Percentiles rank a stretch among this genome's conserved stretches.
Evolutionary conservation across 2,329 filamentous ascomycete genomes (phyloP).

Genomic region (Venturia effusa): DNA sequence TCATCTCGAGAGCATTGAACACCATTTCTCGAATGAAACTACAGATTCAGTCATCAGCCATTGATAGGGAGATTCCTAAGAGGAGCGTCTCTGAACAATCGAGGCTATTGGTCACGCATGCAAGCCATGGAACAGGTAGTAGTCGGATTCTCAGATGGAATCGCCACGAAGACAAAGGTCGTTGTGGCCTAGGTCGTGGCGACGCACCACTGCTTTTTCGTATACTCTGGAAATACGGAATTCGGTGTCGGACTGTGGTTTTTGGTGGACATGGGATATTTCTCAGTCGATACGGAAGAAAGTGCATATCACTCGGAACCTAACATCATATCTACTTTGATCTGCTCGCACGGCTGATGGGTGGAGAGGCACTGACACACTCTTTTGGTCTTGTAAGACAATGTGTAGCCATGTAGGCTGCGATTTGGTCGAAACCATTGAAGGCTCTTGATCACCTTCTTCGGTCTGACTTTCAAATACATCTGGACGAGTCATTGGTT

Average conservation of each 20-base stretch:
- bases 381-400: slow-evolving; percentile 28
- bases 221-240: slow-evolving; percentile 52
- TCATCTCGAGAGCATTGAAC: slow-evolving; percentile 45
- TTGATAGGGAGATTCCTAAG: slow-evolving; percentile 79
- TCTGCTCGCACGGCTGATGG: slow-evolving; percentile 9
- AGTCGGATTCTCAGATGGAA: slow-evolving; percentile 16
- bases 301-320: slow-evolving; percentile 52
- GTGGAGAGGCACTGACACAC: background rate
- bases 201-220: slow-evolving; percentile 85
- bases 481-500: slow-evolving; percentile 49
- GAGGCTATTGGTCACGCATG: slow-evolving; percentile 80
- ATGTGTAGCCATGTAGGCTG: slow-evolving; percentile 73
- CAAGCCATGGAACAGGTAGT: slow-evolving; percentile 46
- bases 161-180: slow-evolving; percentile 49
- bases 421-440: slow-evolving; percentile 62
- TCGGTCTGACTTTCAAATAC: slow-evolving; percentile 44
- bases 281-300: slow-evolving; percentile 69
- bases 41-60: too few species aligned
- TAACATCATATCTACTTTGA: slow-evolving; percentile 46
- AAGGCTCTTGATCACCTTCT: slow-evolving; percentile 46
- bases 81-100: slow-evolving; percentile 79
- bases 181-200: slow-evolving; percentile 77
- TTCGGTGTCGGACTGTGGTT: slow-evolving; percentile 44
- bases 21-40: too few species aligned
- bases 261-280: slow-evolving; percentile 87